These are phyloP conservation scores for Tulasnella sp. DNA, from an alignment of 768 basidiomycete species.

Conservation along the genomic window DNA sequence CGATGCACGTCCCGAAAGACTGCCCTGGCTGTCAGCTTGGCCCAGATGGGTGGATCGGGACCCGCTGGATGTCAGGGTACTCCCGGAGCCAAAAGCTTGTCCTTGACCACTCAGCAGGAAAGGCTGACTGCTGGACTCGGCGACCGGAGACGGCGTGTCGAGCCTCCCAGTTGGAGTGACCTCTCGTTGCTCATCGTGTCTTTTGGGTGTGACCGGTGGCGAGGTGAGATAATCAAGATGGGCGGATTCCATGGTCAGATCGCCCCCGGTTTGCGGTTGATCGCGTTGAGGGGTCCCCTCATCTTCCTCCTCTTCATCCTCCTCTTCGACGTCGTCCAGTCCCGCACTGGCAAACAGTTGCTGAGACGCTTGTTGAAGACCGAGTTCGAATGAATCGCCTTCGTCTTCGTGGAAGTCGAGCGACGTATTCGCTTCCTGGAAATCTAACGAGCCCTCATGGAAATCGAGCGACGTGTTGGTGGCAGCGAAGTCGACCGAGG, in stretches of 20 bases:
- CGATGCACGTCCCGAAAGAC: not conserved
- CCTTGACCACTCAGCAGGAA: conserved; percentile 29
- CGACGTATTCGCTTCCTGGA: conserved; percentile 29
- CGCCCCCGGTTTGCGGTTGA: not conserved
- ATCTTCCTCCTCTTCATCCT: not conserved
- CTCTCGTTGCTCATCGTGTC: not conserved
- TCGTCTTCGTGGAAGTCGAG: conserved; percentile 23
- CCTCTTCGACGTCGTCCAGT: not conserved
- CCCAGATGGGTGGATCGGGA: not conserved
- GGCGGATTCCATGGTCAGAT: not conserved
- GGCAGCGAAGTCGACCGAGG: not conserved
- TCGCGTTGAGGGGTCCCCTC: not conserved
- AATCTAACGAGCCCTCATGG: not conserved
- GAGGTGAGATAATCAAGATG: not conserved
- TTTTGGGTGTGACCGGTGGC: not conserved
- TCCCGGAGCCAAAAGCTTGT: not conserved
- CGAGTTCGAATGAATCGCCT: conserved; percentile 15
- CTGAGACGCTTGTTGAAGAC: conserved; percentile 19
- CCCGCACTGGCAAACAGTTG: conserved; percentile 23
- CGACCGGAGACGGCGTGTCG: not conserved
- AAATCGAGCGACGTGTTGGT: not conserved
- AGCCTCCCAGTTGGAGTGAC: not conserved
- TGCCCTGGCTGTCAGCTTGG: conserved; percentile 24
- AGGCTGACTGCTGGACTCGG: conserved; percentile 2
- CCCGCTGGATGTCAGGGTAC: not conserved